Percentiles rank a stretch among this genome's conserved stretches.
Evolutionary conservation across 2,329 filamentous ascomycete genomes (phyloP).

Genomic region (Fusarium sp.): DNA sequence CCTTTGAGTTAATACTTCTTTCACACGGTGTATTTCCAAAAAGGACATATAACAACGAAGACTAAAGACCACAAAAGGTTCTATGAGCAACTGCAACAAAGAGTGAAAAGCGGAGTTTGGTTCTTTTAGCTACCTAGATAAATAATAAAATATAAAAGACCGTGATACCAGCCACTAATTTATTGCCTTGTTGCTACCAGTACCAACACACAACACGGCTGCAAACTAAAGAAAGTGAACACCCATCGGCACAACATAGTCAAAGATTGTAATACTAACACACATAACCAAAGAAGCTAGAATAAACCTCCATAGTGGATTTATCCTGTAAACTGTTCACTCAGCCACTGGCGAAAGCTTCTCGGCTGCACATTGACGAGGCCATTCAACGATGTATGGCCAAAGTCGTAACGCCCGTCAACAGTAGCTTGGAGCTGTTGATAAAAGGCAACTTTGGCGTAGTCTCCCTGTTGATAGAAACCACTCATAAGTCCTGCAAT

Average conservation of each 20-base stretch:
- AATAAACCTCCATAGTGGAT: neutral
- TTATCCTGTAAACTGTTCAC: conserved; percentile 3
- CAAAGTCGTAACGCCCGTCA: conserved; percentile 75
- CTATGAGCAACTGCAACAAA: neutral
- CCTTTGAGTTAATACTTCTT: neutral
- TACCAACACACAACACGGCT: conserved; percentile 6
- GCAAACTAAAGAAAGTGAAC: conserved; percentile 2
- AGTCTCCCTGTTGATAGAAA: conserved; percentile 61
- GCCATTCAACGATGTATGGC: conserved; percentile 69
- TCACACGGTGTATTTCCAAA: neutral
- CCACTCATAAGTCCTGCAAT: conserved; percentile 55
- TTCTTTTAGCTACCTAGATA: neutral
- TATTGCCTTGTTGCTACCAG: conserved; percentile 9
- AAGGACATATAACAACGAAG: neutral
- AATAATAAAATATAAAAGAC: neutral
- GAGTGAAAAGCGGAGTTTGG: neutral
- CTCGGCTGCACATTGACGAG: conserved; percentile 60
- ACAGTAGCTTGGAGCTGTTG: conserved; percentile 75
- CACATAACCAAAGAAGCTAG: neutral
- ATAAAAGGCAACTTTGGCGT: conserved; percentile 63
- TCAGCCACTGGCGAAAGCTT: conserved; percentile 66
- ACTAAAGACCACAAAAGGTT: neutral
- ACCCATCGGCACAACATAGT: neutral
- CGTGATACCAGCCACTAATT: conserved; percentile 8
- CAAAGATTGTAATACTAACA: neutral